Evolutionary conservation across 352 stramenopile species (phyloP), one percentile per base, ranked within the genome.

Genomic region (Globisporangium nunn): DNA sequence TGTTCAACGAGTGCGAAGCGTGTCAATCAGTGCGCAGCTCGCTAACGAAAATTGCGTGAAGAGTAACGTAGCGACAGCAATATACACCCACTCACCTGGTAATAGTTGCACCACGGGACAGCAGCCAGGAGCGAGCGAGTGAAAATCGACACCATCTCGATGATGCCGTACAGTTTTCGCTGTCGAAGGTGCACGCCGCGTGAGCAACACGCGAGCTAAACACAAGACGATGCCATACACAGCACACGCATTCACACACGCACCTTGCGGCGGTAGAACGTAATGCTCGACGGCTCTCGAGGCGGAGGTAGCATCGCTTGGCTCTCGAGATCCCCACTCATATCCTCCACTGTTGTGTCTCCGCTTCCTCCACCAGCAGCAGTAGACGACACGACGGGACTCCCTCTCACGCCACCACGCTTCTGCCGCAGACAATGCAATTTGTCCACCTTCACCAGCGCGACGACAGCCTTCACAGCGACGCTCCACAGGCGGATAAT

Each of bases 261-360:
- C 62, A 91, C 81, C 72, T 93, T 93, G 69, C 82, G 70, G 43
- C 82, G 69, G 41, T 90, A 85, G 29, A 90, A 86, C 5, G 74
- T 54, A 29, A 72, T 66, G 6, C 70, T 72, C 6, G 76, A 78
- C 37, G 64, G 52, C 17, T 54, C 47, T 1, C 63, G 71, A 23
- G 66, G 59, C 55, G 48, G 29, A 49, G 31, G 56, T 45, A 1
- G 41, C 41, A 47, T 47, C 56, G 33, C 52, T 54, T 60, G 51
- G 35, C 12, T 53, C 50, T 67, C 59, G 56, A 30, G 56, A 17
- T 63, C 43, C 4, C 40, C 30, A 31, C 46, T 54, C 11, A 1
- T 23, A 10, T n/a, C 41, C 6, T 47, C 41, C 28, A 17, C 41
- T 6, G 41, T 10, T 12, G 41, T 17, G 14, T 53, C 50, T 18